phyloP scores from a whole-genome alignment of 2,329 filamentous ascomycete species.

The Trichoderma sp. region DNA sequence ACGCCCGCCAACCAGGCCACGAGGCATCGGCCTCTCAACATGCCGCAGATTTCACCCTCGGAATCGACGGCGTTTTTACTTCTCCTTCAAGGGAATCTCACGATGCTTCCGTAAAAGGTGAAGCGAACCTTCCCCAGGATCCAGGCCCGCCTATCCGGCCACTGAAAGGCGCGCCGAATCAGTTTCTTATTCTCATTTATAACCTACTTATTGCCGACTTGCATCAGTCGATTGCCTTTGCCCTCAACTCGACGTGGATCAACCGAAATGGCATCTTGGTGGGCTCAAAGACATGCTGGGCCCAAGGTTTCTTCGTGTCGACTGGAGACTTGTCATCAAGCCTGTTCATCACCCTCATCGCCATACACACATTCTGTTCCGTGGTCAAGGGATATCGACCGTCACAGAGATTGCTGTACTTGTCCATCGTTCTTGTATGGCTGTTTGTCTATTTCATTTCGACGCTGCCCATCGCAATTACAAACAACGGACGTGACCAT shows the following conservation, averaged over 20 bases:
- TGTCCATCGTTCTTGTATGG: constrained; percentile 57
- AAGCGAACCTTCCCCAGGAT: not conserved
- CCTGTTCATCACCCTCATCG: constrained; percentile 68
- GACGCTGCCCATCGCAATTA: constrained; percentile 53
- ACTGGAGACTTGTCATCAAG: constrained; percentile 68
- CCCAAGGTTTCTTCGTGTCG: constrained; percentile 71
- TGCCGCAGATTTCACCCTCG: constrained; percentile 42
- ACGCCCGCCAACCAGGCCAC: constrained; percentile 8
- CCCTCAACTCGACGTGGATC: constrained; percentile 65
- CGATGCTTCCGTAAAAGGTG: not conserved
- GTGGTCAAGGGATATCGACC: constrained; percentile 61
- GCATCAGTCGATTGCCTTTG: constrained; percentile 66
- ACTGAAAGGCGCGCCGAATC: constrained; percentile 55
- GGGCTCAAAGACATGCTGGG: constrained; percentile 58
- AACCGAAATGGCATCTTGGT: constrained; percentile 57
- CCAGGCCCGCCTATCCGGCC: constrained; percentile 26
- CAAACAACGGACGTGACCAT: constrained; percentile 45
- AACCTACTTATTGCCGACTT: constrained; percentile 71
- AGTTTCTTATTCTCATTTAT: constrained; percentile 70
- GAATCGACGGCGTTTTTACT: constrained; percentile 43
- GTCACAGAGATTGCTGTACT: constrained; percentile 55
- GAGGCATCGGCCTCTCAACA: constrained; percentile 32
- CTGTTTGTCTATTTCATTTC: constrained; percentile 61
- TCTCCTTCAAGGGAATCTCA: constrained; percentile 20
- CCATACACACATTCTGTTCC: constrained; percentile 66